Evolutionary conservation across 768 basidiomycete genomes (phyloP).

Genomic region (Podaxis carcinomalis): DNA sequence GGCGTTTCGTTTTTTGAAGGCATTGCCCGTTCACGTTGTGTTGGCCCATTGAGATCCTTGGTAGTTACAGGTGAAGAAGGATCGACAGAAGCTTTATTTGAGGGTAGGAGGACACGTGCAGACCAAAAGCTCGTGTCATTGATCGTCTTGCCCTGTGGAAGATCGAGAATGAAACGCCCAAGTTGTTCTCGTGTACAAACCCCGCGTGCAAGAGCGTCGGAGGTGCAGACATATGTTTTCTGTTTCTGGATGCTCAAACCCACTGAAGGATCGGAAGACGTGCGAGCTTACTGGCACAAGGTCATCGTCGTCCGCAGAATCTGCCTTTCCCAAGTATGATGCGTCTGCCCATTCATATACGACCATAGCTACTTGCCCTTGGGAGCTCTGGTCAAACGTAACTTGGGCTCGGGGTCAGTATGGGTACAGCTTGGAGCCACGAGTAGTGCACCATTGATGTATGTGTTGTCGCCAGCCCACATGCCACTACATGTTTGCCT

Average conservation of each 20-base stretch:
- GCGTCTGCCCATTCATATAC: slow-evolving; percentile 96
- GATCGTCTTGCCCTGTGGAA: slow-evolving; percentile 56
- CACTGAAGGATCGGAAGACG: not conserved
- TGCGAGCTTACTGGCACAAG: slow-evolving; percentile 57
- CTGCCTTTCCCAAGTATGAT: slow-evolving; percentile 72
- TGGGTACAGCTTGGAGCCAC: not conserved
- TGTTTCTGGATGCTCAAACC: slow-evolving; percentile 36
- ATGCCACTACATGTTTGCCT: slow-evolving; percentile 95
- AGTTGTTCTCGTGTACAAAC: slow-evolving; percentile 67
- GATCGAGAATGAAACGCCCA: slow-evolving; percentile 86
- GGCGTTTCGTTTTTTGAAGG: slow-evolving; percentile 40
- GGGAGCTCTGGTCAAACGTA: slow-evolving; percentile 70
- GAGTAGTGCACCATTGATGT: slow-evolving; percentile 72
- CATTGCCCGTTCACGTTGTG: slow-evolving; percentile 34
- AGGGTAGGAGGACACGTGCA: slow-evolving; percentile 63
- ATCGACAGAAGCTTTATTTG: slow-evolving; percentile 25
- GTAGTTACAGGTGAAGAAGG: slow-evolving; percentile 20
- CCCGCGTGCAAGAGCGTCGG: slow-evolving; percentile 65
- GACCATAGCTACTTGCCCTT: slow-evolving; percentile 89
- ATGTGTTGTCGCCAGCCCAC: slow-evolving; percentile 77
- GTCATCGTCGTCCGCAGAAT: slow-evolving; percentile 36
- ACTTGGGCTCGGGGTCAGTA: slow-evolving; percentile 35
- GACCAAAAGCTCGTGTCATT: slow-evolving; percentile 88
- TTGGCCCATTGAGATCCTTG: slow-evolving; percentile 57
- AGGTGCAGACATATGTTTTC: slow-evolving; percentile 94